Conservation (phyloP, 2,329 filamentous ascomycete species). For the Phaeosphaeriaceae sp. region DNA sequence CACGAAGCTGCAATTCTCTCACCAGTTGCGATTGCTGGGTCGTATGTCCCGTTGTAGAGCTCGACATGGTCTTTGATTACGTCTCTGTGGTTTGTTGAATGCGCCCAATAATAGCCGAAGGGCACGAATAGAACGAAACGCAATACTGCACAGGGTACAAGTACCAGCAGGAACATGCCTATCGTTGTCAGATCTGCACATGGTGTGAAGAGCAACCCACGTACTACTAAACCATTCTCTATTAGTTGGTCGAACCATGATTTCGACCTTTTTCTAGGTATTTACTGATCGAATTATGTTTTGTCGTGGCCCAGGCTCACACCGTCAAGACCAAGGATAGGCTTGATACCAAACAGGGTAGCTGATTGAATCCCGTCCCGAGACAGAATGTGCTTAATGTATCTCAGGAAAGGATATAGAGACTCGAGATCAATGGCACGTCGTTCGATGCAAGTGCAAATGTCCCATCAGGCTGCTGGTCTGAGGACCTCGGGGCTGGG, state of each 20-base stretch:
- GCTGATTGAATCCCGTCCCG: background rate
- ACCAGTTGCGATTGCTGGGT: constrained; percentile 6
- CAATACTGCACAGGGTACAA: constrained; percentile 1
- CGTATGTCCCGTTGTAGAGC: constrained; percentile 21
- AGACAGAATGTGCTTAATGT: background rate
- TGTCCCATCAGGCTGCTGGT: background rate
- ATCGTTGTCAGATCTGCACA: background rate
- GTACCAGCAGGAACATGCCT: background rate
- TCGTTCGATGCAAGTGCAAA: background rate
- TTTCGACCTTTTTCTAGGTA: background rate
- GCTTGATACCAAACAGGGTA: background rate
- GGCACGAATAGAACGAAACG: constrained; percentile 13
- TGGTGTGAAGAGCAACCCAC: background rate
- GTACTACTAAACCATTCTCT: background rate
- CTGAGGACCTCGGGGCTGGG: background rate
- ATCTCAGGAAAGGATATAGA: background rate
- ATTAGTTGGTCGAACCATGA: background rate
- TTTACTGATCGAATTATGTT: background rate
- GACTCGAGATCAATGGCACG: background rate
- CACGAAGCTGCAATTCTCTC: constrained; percentile 17
- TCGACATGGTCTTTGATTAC: constrained; percentile 11
- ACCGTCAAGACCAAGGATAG: background rate
- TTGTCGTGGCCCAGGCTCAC: background rate
- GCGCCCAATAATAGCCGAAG: constrained; percentile 4
- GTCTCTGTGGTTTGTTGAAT: constrained; percentile 5